Evolutionary conservation across 768 basidiomycete genomes (phyloP), one percentile per base, ranked within the genome.

Genomic region (Trichaptum fuscoviolaceum): DNA sequence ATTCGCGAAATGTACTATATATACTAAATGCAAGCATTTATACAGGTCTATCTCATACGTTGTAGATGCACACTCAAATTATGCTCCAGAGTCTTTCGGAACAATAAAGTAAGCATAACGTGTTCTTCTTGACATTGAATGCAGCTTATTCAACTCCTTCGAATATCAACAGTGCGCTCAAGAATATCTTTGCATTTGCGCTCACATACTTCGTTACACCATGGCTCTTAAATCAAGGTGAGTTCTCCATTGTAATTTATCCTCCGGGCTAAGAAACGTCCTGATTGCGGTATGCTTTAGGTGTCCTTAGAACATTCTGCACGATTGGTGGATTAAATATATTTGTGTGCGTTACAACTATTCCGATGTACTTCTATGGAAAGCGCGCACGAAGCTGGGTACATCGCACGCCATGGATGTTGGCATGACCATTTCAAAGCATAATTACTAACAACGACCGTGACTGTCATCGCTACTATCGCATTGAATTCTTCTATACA

Each of bases 131-230:
- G 42, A 52, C 42, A 52, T 12, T 52, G 42, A 5, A 12, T 52
- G 15, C 20, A 52, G 30, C 30, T 30, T 30, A 30, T 8, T 30
- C 8, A 52, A 52, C 64, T 64, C 61, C 17, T 63, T 59, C 1
- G 18, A n/a, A 20, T 20, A 35, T 25, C n/a, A 27, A 20, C 35
- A 67, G 67, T 34, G 64, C 64, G 12, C 7, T 64, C 27, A 69
- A 69, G 66, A 69, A 69, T 58, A n/a, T 67, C 7, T 67, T 69
- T 30, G 62, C 62, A 35, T 69, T 69, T 63, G 68, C 66, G 3
- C 25, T 69, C 24, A 69, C 68, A 20, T 69, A 69, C 63, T 67
- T 64, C 59, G 66, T 67, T 23, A 66, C 64, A 2, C 34, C 62
- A 8, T 69, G 68, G 68, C 58, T 69, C 58, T 25, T 35, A 23